Base-by-base conservation (phyloP, 2,329 filamentous ascomycete species). In the Ascochyta viciae-villosae region DNA sequence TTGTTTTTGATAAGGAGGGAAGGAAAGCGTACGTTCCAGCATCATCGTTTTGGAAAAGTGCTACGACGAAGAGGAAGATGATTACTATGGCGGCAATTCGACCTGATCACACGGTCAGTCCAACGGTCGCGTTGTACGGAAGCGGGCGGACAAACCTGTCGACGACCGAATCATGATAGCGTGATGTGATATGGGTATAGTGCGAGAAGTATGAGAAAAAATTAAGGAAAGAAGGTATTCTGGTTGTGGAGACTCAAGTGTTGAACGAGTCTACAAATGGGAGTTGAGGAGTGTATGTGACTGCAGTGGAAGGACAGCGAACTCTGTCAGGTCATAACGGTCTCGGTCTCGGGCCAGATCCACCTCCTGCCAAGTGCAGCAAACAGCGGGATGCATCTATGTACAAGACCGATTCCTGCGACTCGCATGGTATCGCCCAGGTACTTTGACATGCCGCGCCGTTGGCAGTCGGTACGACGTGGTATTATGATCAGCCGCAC, bases 11-110 rank as follows among this genome's bases (percentile, higher is more conserved):
- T 7, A 64, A 58, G 6, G 67, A 59, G 5, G 68, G 68, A 2
- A 71, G 58, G 29, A 67, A 68, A 13, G 65, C 62, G 40, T 70
- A 53, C 37, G 66, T 54, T 31, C 67, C 65, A 39, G 63, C 54
- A 46, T 67, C 49, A 38, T 68, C 61, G 45, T 70, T 67, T 41
- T 66, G 66, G 27, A 72, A 62, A n/a, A 70, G 48, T 22, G 65
- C 54, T 23, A 72, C 54, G 27, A 71, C 46, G 51, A 69, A 62
- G 23, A 70, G 49, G 29, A 64, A 57, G n/a, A 68, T 57, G n/a
- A 70, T 35, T 45, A 67, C 33, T 38, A 57, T 58, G 26, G 65
- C 61, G 42, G 67, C 52, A 26, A 69, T 41, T 45, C 67, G 67
- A 22, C 60, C 68, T 70, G 19, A 9, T 1, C 0, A 39, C 8